Conservation (phyloP, 805 yeast genomes). For the Wickerhamiella spandovensis region DNA sequence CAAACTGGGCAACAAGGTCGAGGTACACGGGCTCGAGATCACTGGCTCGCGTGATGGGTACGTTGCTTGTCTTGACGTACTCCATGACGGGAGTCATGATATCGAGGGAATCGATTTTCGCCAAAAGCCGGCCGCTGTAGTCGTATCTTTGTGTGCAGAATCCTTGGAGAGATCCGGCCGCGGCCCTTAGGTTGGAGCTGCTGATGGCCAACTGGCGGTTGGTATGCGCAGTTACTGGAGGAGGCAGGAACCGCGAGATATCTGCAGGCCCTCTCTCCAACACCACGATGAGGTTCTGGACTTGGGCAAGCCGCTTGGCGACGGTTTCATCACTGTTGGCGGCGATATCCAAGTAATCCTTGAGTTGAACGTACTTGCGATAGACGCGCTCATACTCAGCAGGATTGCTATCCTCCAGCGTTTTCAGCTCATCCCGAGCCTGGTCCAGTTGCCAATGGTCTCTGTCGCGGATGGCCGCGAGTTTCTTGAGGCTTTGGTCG, state of each 20-base stretch:
- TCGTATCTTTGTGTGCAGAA: background rate
- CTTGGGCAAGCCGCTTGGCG: background rate
- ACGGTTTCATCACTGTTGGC: slow-evolving; percentile 4
- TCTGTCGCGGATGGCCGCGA: background rate
- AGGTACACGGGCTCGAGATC: slow-evolving; percentile 10
- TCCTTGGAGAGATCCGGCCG: slow-evolving; percentile 1
- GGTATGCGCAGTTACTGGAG: background rate
- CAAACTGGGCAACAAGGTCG: slow-evolving; percentile 3
- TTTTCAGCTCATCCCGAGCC: background rate
- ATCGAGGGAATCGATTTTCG: background rate
- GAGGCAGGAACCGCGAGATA: slow-evolving; percentile 4
- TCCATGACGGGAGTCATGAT: slow-evolving; percentile 3
- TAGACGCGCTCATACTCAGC: background rate
- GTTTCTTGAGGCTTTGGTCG: slow-evolving; percentile 17
- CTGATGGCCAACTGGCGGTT: background rate
- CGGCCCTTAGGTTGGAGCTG: background rate
- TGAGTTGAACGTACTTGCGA: background rate
- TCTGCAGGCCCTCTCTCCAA: slow-evolving; percentile 2
- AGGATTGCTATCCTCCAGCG: background rate
- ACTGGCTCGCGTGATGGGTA: slow-evolving; percentile 3
- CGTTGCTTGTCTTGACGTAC: background rate
- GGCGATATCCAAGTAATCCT: slow-evolving; percentile 1
- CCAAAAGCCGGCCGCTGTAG: background rate
- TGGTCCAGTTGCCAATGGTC: background rate
- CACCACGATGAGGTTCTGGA: slow-evolving; percentile 1